A percentile compares a stretch with the other conserved stretches of the same genome.
Conservation (phyloP, 257 asterid species). For the Penstemon barbatus region DNA sequence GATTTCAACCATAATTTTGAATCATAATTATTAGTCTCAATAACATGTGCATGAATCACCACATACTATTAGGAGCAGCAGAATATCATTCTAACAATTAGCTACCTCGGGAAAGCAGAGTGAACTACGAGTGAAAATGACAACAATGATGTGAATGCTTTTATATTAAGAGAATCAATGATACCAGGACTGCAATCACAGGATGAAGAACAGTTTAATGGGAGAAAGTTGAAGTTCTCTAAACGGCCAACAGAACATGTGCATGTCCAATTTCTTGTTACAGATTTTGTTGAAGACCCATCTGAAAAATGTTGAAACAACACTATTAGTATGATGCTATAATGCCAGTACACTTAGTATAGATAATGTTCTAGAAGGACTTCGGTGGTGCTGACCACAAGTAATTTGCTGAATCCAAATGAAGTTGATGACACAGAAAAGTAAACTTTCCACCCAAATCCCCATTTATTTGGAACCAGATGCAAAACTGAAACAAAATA, state of each 20-base stretch:
- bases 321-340: constrained; percentile 10
- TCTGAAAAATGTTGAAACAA: constrained; percentile 34
- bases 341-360: neutral
- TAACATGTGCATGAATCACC: neutral
- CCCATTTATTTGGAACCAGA: constrained; percentile 46
- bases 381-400: constrained; percentile 50
- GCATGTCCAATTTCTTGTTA: constrained; percentile 70
- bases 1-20: neutral
- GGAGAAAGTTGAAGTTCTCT: constrained; percentile 38
- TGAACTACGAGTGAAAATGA: neutral
- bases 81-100: constrained; percentile 6
- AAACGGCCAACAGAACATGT: constrained; percentile 55
- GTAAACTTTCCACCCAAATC: constrained; percentile 38
- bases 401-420: constrained; percentile 52
- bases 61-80: neutral
- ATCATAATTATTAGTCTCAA: neutral
- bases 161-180: constrained; percentile 13
- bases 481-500: constrained; percentile 35
- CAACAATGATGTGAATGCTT: neutral
- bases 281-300: constrained; percentile 38
- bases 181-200: constrained; percentile 84
- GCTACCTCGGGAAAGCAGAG: neutral
- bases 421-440: constrained; percentile 45
- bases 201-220: constrained; percentile 72
- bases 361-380: neutral